phyloP scores from a whole-genome alignment of 2,329 filamentous ascomycete genomes.

The Colletotrichum zoysiae region DNA sequence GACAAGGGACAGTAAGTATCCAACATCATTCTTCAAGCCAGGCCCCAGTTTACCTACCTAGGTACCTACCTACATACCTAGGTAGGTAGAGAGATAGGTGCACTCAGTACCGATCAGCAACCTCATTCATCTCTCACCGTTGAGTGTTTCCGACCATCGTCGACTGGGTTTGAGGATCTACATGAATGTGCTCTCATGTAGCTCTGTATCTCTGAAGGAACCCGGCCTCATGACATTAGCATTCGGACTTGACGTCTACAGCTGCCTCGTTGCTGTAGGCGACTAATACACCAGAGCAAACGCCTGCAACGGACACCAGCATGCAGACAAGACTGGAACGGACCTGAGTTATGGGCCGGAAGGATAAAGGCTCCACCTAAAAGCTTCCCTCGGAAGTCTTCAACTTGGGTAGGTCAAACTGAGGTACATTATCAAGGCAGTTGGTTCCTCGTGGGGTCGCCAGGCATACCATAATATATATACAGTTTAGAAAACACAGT shows the following conservation, averaged over 20 bases:
- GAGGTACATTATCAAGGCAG: too few species aligned
- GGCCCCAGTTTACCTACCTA: background rate
- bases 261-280: background rate
- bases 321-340: background rate
- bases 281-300: background rate
- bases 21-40: background rate
- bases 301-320: background rate
- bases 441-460: too few species aligned
- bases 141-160: too few species aligned
- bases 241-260: background rate
- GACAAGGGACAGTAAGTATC: background rate
- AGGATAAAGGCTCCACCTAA: too few species aligned
- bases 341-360: background rate
- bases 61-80: too few species aligned
- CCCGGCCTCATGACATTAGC: background rate
- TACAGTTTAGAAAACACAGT: too few species aligned
- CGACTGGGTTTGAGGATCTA: background rate
- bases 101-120: background rate
- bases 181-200: background rate
- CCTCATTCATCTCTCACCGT: background rate
- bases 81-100: too few species aligned
- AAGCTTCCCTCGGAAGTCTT: background rate
- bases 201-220: background rate
- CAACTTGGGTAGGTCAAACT: constrained; percentile 1
- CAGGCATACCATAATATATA: too few species aligned